Base-by-base conservation (phyloP, 306 rosid species). In the Crataegus laevigata region DNA sequence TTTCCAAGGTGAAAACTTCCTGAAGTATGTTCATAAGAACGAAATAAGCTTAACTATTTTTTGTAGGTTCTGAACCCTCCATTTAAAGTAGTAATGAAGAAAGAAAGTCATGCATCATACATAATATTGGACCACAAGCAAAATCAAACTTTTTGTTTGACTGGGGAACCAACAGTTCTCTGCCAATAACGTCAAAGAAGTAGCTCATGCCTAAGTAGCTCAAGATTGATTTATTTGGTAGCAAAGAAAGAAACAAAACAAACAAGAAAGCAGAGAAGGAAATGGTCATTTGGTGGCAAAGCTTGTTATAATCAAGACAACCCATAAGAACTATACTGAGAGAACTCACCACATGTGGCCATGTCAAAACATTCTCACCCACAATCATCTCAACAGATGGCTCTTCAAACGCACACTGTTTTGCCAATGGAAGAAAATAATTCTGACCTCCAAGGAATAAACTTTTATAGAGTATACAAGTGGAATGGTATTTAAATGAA, bases 391-490 rank as follows among this genome's bases (percentile, higher is more conserved):
- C 99, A 77, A 94, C 94, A 21, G 89, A 86, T 75, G 99, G 99
- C 82, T 92, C 99, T 87, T 94, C 99, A 85, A 94, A 94, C 28
- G 99, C 96, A 78, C 97, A 94, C 72, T 94, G 99, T 79, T 94
- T 94, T 66, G 99, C 99, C 80, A 94, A 80, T 71, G 97, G 90
- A 57, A 67, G 19, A 66, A 28, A 71, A 78, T 30, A 45, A 61
- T 32, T 64, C 15, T 9, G 21, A 74, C 47, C 32, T 34, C 63
- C 21, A 47, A 61, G 19, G 8, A 36, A 32, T 45, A 19, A 47
- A n/a, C 21, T 74, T 60, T 36, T 42, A 9, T 6, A 4, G 60
- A 62, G 17, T 32, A 71, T 36, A 34, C 55, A 32, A 75, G 19
- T 34, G 22, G 26, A 30, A 17, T 52, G 43, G 38, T 0, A 28